A percentile compares a stretch with the other conserved stretches of the same genome.
These are phyloP conservation scores for Coniella lustricola DNA, from an alignment of 2,329 filamentous ascomycete genomes.

Conservation along the genomic window DNA sequence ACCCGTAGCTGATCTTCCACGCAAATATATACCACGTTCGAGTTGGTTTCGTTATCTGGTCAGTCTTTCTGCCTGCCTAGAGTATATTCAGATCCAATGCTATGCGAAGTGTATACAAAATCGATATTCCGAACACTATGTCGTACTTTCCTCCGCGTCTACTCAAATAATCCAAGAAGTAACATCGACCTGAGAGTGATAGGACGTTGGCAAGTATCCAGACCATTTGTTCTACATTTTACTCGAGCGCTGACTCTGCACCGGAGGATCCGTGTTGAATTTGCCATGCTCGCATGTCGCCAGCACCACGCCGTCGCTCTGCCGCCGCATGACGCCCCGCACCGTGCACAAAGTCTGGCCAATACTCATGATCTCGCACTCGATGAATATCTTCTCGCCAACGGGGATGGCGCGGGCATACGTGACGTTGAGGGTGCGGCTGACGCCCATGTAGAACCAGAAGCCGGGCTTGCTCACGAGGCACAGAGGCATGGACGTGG, in stretches of 20 bases:
- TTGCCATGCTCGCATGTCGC: slow-evolving; percentile 59
- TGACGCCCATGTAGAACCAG: slow-evolving; percentile 58
- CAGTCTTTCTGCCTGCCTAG: too few relatives aligned
- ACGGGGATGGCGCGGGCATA: slow-evolving; percentile 56
- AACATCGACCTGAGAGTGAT: too few relatives aligned
- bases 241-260: neutral
- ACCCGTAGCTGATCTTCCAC: too few relatives aligned
- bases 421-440: slow-evolving; percentile 57
- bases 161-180: too few relatives aligned
- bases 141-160: too few relatives aligned
- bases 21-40: too few relatives aligned
- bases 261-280: slow-evolving; percentile 48
- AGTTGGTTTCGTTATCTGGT: too few relatives aligned
- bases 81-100: too few relatives aligned
- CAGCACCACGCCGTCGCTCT: slow-evolving; percentile 45
- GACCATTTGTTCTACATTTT: neutral
- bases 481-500: slow-evolving; percentile 52
- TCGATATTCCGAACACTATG: too few relatives aligned
- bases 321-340: slow-evolving; percentile 47
- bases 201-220: too few relatives aligned
- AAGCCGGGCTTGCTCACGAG: slow-evolving; percentile 51
- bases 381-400: slow-evolving; percentile 44
- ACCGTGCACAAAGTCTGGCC: slow-evolving; percentile 49
- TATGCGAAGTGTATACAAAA: too few relatives aligned
- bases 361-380: slow-evolving; percentile 50